These are phyloP conservation scores for Intubia oerlemansii DNA, from an alignment of 2,329 filamentous ascomycete species.

Conservation along the genomic window DNA sequence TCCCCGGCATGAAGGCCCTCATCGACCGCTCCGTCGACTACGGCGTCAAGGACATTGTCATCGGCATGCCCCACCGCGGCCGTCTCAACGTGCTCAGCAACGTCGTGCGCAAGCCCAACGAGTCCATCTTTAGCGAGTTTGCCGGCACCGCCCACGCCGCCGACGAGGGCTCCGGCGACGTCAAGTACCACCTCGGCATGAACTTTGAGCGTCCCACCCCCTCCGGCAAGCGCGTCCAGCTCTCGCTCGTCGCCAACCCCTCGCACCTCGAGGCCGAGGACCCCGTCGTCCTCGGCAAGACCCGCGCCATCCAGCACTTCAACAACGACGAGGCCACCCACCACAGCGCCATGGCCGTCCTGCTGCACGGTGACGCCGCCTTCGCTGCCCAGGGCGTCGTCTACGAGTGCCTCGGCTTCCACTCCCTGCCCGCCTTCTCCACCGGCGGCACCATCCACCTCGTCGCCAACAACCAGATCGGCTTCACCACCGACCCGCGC, in stretches of 20 bases:
- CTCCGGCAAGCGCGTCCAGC: constrained; percentile 96
- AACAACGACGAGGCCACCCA: constrained; percentile 89
- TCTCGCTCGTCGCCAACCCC: constrained; percentile 93
- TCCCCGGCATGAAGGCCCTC: constrained; percentile 96
- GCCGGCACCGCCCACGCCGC: constrained; percentile 68
- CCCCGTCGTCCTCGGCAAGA: constrained; percentile 92
- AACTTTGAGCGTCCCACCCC: constrained; percentile 98
- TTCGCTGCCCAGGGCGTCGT: constrained; percentile 94
- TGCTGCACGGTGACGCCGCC: constrained; percentile 92
- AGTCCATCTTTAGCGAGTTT: constrained; percentile 98
- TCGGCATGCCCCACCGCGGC: constrained; percentile 97
- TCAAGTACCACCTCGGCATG: constrained; percentile 99
- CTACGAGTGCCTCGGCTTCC: constrained; percentile 96
- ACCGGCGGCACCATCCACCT: constrained; percentile 94
- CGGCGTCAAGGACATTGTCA: constrained; percentile 96
- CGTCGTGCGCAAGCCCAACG: constrained; percentile 96
- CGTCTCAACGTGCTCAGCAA: constrained; percentile 96
- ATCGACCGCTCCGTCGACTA: constrained; percentile 98
- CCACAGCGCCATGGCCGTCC: constrained; percentile 78
- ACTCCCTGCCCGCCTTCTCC: constrained; percentile 85
- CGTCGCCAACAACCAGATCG: constrained; percentile 99
- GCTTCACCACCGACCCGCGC: constrained; percentile 95
- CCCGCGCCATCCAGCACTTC: constrained; percentile 94
- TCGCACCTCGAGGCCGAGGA: constrained; percentile 97
- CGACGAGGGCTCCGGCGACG: constrained; percentile 93